These are phyloP conservation scores for Priceomyces haplophilus DNA, from an alignment of 805 yeast species.

Conservation along the genomic window DNA sequence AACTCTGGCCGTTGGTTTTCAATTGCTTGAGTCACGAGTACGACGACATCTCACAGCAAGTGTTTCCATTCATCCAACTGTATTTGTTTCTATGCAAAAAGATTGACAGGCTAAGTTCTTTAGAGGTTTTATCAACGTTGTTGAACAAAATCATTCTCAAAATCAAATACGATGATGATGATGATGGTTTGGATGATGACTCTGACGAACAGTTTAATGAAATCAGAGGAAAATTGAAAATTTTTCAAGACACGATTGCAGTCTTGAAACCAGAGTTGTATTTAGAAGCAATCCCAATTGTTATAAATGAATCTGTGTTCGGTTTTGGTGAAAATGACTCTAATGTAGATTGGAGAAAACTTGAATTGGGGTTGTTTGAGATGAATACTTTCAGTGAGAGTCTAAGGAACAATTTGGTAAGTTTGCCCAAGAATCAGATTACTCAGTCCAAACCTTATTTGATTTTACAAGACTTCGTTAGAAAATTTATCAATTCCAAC, in stretches of 20 bases:
- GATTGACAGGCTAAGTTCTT: constrained; percentile 29
- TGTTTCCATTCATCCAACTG: constrained; percentile 75
- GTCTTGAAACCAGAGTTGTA: constrained; percentile 56
- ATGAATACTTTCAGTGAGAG: constrained; percentile 76
- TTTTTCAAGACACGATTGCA: constrained; percentile 80
- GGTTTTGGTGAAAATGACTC: constrained; percentile 8
- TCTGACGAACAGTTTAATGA: constrained; percentile 77
- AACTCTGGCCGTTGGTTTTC: constrained; percentile 70
- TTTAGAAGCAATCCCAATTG: constrained; percentile 55
- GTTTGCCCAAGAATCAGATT: constrained; percentile 63
- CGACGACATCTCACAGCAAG: constrained; percentile 83
- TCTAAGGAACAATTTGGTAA: constrained; percentile 72
- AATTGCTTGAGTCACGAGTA: constrained; percentile 74
- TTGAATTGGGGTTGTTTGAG: constrained; percentile 86
- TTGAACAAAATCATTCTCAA: constrained; percentile 70
- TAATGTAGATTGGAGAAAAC: constrained; percentile 64
- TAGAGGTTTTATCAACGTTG: constrained; percentile 58
- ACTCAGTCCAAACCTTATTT: constrained; percentile 62
- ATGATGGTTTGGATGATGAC: constrained; percentile 66
- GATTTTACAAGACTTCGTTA: constrained; percentile 59
- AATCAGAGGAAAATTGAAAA: constrained; percentile 67
- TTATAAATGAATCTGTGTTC: constrained; percentile 52
- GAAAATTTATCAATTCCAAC: constrained; percentile 49
- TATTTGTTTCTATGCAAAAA: constrained; percentile 71
- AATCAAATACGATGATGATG: constrained; percentile 76